Base-by-base conservation (phyloP, 768 basidiomycete genomes). In the Panaeolus papilionaceus region DNA sequence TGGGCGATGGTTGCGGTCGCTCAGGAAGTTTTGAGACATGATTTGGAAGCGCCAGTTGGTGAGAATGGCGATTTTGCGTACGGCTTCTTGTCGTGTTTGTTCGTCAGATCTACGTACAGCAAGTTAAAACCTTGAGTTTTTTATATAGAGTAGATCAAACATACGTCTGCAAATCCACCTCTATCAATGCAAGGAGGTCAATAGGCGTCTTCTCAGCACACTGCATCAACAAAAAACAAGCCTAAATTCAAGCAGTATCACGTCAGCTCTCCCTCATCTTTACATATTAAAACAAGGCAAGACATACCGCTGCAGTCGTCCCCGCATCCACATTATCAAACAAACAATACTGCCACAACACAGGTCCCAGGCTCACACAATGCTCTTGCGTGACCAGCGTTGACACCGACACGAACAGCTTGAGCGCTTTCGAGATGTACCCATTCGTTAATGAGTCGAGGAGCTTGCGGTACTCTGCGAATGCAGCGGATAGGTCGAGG, bases 21-120 rank as follows among this genome's bases (percentile, higher is more conserved):
- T 75, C 26, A 92, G 77, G 51, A 88, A 84, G 44, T 82, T 84
- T 72, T 91, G 90, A 3, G 87, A 85, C 62, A 88, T 75, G 39
- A 93, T 81, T 74, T 93, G 91, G 71, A 87, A 91, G 26, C 92
- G 84, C 87, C 90, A 89, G 65, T 88, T 88, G 61, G 86, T 80
- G 10, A 93, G 78, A 11, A 83, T 81, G 39, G 84, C 81, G 23
- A 93, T 77, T 67, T 86, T 86, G 45, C 81, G 80, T 40, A 91
- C 79, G 0, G 89, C 88, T 61, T 82, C 76, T 42, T 86, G 77
- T 64, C 87, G 86, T 11, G 82, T 83, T 23, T 72, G 71, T 47
- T 81, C 75, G 64, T 88, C 83, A 3, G 83, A 79, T 69, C 91
- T 92, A 40, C 51, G 42, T 51, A 3, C n/a, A 61, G 23, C 16